Evolutionary conservation across 345 rosid genomes (phyloP), one percentile per base, ranked within the genome.

Genomic region (Laguncularia racemosa): DNA sequence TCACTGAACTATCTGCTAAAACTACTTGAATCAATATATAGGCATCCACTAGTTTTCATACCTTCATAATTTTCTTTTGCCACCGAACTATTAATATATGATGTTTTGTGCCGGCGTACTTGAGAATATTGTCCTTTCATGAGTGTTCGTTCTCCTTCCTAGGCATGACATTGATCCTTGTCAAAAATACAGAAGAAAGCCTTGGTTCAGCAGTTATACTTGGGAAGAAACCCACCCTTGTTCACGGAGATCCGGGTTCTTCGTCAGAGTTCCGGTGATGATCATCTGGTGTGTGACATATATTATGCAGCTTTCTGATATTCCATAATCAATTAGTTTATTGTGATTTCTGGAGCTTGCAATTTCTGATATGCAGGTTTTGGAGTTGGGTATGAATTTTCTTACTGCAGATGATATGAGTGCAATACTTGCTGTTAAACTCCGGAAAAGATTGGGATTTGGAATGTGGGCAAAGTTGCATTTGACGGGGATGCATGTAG

Each of bases 321-420:
- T 18, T 33, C 40, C 1, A 33, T 33, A 33, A 33, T 33, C 40
- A 33, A 7, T 33, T 33, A 33, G 40, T 33, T 33, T 33, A 10
- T 4, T 10, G 7, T 33, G 40, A 33, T 33, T 33, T 33, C 40
- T 33, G 40, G 40, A 33, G 40, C 9, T 33, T 33, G 40, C 40
- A 33, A 46, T 14, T 51, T 16, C 13, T 53, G 7, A 49, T n/a
- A 20, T 44, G 51, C 57, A 51, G 46, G 44, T 59, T 52, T 33
- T 45, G 67, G 96, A 90, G 74, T 73, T 93, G 78, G 97, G 97
- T 56, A 75, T 90, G 89, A 90, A 81, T 71, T 85, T 93, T 68
- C 88, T 87, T 48, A 78, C 99, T 16, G 97, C 96, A 45, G 98
- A 92, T 55, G 96, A 87, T 76, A 93, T 93, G 99, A 76, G 78